A percentile compares a stretch with the other conserved stretches of the same genome.
These are phyloP conservation scores for Oxytropis ochrocephala DNA, from an alignment of 306 rosid species.

Conservation along the genomic window DNA sequence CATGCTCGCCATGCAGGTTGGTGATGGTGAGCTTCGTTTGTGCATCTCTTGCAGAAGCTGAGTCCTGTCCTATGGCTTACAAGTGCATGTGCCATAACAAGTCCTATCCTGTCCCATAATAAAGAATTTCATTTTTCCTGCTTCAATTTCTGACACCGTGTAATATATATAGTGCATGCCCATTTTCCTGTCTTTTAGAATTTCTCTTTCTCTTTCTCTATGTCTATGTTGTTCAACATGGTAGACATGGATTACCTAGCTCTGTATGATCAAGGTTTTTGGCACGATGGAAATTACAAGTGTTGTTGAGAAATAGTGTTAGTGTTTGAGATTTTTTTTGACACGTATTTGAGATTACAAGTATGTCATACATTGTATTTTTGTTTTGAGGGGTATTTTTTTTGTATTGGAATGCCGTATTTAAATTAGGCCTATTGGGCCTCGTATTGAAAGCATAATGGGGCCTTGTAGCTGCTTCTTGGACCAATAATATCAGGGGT, in stretches of 20 bases:
- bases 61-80: conserved; percentile 93
- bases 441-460: too few relatives aligned
- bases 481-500: too few relatives aligned
- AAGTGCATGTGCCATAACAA: conserved; percentile 82
- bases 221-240: background rate
- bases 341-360: too few relatives aligned
- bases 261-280: conserved; percentile 10
- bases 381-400: background rate
- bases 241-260: background rate
- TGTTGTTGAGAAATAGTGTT: background rate
- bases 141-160: background rate
- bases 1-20: conserved; percentile 65
- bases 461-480: too few relatives aligned
- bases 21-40: conserved; percentile 86
- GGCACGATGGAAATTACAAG: background rate
- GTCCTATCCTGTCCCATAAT: conserved; percentile 70
- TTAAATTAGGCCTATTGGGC: too few relatives aligned
- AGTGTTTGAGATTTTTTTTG: background rate
- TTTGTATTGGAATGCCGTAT: too few relatives aligned
- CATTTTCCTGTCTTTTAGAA: background rate
- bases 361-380: background rate
- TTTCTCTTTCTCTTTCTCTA: background rate
- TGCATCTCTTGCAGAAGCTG: conserved; percentile 58
- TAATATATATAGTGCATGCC: background rate
- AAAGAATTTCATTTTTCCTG: background rate